These are phyloP conservation scores for Neonectria faginata DNA, from an alignment of 2,329 filamentous ascomycete genomes.

Conservation along the genomic window DNA sequence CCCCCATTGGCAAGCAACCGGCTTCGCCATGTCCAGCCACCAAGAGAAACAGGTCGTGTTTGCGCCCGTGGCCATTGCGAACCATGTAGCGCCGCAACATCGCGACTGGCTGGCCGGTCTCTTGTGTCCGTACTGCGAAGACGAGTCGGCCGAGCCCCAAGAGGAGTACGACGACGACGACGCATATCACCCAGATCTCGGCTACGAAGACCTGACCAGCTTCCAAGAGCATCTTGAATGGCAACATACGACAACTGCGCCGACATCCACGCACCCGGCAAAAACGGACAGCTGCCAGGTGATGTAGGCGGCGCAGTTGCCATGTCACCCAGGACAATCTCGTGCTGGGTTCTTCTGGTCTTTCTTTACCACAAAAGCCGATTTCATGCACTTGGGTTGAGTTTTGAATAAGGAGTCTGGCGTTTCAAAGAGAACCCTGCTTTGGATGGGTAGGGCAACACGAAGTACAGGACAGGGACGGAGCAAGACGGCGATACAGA, in stretches of 20 bases:
- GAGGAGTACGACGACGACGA: conserved; percentile 65
- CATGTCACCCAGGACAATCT: background rate
- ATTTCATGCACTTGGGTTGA: conserved; percentile 5
- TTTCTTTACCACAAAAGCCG: background rate
- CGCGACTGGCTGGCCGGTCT: conserved; percentile 65
- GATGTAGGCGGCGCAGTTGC: conserved; percentile 56
- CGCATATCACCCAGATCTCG: conserved; percentile 60
- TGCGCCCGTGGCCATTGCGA: conserved; percentile 68
- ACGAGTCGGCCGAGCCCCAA: conserved; percentile 58
- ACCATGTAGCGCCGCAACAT: conserved; percentile 63
- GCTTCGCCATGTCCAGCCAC: conserved; percentile 53
- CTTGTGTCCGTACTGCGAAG: conserved; percentile 68
- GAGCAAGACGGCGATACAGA: conserved; percentile 23
- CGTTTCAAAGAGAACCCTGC: conserved; percentile 29
- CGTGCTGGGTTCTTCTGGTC: background rate
- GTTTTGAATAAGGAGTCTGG: conserved; percentile 40
- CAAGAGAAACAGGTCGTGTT: conserved; percentile 66
- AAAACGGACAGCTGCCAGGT: conserved; percentile 56
- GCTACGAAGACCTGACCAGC: conserved; percentile 61
- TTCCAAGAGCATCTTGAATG: conserved; percentile 69
- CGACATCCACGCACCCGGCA: conserved; percentile 51
- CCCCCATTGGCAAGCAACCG: conserved; percentile 66
- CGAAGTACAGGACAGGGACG: conserved; percentile 1
- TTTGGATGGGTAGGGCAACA: conserved; percentile 9
- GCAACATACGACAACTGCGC: conserved; percentile 60